These are phyloP conservation scores for Xylaria hypoxylon DNA, from an alignment of 2,329 filamentous ascomycete species.

Conservation along the genomic window DNA sequence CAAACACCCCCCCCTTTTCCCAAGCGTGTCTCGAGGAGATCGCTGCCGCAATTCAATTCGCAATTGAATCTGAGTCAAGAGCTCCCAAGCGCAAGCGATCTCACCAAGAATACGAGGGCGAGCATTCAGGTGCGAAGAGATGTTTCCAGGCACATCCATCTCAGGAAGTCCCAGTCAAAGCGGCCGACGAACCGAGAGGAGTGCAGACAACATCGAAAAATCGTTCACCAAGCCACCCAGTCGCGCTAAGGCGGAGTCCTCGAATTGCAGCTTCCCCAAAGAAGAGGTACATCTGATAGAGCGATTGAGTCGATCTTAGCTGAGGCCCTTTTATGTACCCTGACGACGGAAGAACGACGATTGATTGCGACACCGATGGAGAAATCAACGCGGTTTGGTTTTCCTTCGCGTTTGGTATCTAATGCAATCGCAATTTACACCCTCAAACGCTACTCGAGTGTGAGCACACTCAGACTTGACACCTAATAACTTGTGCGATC, in stretches of 20 bases:
- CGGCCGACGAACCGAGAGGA: too few species aligned
- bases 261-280: constrained; percentile 9
- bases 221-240: neutral
- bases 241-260: neutral
- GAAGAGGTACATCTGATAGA: neutral
- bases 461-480: too few species aligned
- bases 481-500: too few species aligned
- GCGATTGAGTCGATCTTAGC: neutral
- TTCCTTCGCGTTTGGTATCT: too few species aligned
- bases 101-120: neutral
- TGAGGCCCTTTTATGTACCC: neutral
- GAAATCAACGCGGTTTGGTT: too few species aligned
- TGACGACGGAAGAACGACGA: too few species aligned
- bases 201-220: neutral
- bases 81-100: neutral
- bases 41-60: neutral
- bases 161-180: neutral
- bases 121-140: neutral
- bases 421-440: too few species aligned
- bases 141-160: neutral
- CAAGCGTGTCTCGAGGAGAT: neutral
- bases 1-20: too few species aligned
- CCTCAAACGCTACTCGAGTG: too few species aligned
- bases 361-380: too few species aligned
- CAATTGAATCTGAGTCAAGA: neutral